Conservation (phyloP, 2,329 filamentous ascomycete species). For the Calonectria pseudoturangicola region DNA sequence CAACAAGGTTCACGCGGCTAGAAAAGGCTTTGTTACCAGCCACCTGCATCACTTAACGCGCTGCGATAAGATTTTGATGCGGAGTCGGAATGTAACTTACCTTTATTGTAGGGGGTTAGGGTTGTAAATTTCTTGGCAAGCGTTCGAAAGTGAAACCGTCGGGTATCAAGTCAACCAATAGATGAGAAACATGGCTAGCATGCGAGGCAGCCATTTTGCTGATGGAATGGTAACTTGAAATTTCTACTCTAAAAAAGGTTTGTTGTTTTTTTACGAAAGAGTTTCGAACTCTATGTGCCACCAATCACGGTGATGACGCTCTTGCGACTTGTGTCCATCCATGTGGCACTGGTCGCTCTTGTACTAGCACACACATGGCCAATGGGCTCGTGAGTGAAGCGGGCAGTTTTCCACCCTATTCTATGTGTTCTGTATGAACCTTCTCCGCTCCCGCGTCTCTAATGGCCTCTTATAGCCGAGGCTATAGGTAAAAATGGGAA, state of each 20-base stretch:
- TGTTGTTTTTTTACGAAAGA: neutral
- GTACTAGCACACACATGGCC: too few species aligned
- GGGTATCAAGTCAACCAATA: neutral
- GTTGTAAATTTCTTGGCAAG: neutral
- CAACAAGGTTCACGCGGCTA: neutral
- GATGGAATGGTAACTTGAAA: neutral
- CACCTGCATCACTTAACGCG: neutral
- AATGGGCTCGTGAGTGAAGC: too few species aligned
- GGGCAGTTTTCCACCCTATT: too few species aligned
- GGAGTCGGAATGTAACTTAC: neutral
- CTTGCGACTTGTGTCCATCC: too few species aligned
- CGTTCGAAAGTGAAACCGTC: neutral
- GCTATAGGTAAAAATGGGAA: too few species aligned
- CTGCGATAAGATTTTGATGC: neutral
- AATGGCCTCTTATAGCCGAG: too few species aligned
- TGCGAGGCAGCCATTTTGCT: neutral
- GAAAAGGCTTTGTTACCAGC: neutral
- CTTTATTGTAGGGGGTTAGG: neutral
- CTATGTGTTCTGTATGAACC: too few species aligned
- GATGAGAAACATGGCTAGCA: neutral
- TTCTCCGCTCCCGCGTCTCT: too few species aligned
- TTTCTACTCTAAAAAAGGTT: neutral
- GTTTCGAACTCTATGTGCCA: too few species aligned
- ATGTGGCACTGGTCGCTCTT: too few species aligned
- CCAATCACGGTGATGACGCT: too few species aligned